Conservation (phyloP, 2,329 filamentous ascomycete species). For the Epichloe uncinata region DNA sequence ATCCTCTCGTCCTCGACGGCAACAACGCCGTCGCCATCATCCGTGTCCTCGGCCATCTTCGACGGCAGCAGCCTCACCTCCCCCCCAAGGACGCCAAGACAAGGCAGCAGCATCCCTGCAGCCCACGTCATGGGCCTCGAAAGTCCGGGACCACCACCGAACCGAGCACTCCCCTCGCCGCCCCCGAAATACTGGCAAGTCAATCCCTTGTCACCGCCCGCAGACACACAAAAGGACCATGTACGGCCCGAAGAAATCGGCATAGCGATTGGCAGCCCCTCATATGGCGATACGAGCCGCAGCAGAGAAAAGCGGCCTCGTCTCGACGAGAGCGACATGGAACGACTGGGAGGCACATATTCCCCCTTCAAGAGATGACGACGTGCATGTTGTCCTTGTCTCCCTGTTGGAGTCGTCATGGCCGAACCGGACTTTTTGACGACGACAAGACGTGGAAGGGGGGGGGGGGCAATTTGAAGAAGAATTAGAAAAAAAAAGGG, state of each 20-base stretch:
- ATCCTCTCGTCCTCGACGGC: not conserved
- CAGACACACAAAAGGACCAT: not conserved
- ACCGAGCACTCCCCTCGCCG: conserved; percentile 26
- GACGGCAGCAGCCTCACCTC: not conserved
- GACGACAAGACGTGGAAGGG: not conserved
- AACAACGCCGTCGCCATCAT: not conserved
- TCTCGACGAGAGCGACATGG: conserved; percentile 11
- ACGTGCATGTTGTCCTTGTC: not conserved
- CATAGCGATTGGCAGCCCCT: conserved; percentile 4
- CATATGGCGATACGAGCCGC: not conserved
- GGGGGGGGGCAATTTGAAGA: not conserved
- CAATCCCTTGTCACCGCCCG: conserved; percentile 2
- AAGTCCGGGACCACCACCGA: conserved; percentile 32
- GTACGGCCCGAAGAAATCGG: conserved; percentile 1
- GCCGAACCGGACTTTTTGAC: too few species aligned
- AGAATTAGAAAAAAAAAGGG: too few species aligned
- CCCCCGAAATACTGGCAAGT: conserved; percentile 9
- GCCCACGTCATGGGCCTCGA: conserved; percentile 11
- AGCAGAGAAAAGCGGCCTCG: conserved; percentile 9
- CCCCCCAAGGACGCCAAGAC: conserved; percentile 3
- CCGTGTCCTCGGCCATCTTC: not conserved
- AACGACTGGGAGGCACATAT: conserved; percentile 6
- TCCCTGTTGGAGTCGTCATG: not conserved
- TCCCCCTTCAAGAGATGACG: conserved; percentile 3
- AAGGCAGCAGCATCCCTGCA: not conserved